Percentiles rank a stretch among this genome's conserved stretches.
Conservation (phyloP, 345 rosid species). For the Arabidopsis arenosa region DNA sequence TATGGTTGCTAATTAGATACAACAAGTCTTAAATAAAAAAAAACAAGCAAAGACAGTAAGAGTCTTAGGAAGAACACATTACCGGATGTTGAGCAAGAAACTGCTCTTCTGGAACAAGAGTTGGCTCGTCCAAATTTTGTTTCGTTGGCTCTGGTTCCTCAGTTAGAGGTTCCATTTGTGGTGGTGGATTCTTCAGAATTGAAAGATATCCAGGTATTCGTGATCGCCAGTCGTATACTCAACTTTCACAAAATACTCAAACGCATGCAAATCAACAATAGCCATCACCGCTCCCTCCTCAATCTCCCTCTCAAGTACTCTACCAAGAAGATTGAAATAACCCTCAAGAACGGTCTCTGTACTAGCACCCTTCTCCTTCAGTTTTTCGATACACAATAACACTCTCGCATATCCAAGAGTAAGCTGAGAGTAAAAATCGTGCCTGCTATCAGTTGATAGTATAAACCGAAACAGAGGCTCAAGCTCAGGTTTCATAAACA, state of each 20-base stretch:
- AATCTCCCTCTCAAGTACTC: not conserved
- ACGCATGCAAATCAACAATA: not conserved
- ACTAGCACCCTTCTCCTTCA: not conserved
- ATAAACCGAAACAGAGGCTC: not conserved
- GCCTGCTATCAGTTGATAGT: not conserved
- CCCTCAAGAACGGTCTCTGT: not conserved
- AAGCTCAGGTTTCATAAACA: not conserved
- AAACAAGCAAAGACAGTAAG: not conserved
- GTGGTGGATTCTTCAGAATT: not conserved
- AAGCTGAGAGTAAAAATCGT: not conserved
- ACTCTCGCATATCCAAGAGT: not conserved
- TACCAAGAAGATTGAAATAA: not conserved
- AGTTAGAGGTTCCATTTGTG: not conserved
- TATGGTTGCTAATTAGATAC: slow-evolving; percentile 42
- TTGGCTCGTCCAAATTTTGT: slow-evolving; percentile 65
- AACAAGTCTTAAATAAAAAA: not conserved
- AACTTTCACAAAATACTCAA: not conserved
- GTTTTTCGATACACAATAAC: not conserved
- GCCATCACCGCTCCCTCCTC: not conserved
- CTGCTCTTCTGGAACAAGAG: slow-evolving; percentile 60
- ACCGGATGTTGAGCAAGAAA: slow-evolving; percentile 5
- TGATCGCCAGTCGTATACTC: not conserved
- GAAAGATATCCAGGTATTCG: not conserved
- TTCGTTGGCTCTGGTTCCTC: slow-evolving; percentile 26
- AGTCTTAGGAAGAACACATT: not conserved